Percentiles rank a stretch among this genome's conserved stretches.
phyloP scores from a whole-genome alignment of 352 stramenopile genomes.

The Phytophthora melonis region DNA sequence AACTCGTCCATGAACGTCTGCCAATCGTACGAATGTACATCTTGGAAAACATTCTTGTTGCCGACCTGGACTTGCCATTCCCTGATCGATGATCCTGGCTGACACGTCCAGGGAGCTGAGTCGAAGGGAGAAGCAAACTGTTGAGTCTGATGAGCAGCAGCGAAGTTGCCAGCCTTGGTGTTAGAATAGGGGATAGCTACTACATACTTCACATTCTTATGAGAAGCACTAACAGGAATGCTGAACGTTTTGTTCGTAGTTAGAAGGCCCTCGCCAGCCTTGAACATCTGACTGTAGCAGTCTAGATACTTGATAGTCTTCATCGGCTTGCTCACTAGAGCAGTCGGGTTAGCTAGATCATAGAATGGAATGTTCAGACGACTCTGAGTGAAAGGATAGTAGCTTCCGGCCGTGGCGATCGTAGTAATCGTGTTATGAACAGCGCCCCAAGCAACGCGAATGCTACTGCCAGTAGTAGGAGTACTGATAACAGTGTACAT shows the following conservation, averaged over 20 bases:
- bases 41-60: constrained; percentile 12
- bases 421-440: constrained; percentile 1
- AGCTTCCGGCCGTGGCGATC: not conserved
- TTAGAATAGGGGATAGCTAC: too few relatives aligned
- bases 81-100: too few relatives aligned
- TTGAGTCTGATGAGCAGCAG: not conserved
- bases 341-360: constrained; percentile 32
- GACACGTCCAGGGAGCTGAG: too few relatives aligned
- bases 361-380: constrained; percentile 40
- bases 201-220: not conserved
- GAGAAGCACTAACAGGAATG: not conserved
- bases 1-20: not conserved
- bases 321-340: constrained; percentile 36
- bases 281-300: constrained; percentile 37
- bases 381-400: not conserved
- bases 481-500: too few relatives aligned
- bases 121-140: too few relatives aligned
- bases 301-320: too few relatives aligned
- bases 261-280: not conserved
- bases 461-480: too few relatives aligned
- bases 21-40: constrained; percentile 31
- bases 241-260: constrained; percentile 1
- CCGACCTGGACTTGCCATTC: constrained; percentile 21
- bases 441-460: not conserved
- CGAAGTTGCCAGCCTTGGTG: not conserved